Conservation (phyloP, 148 eudicot species). For the Vaccinium darrowii region DNA sequence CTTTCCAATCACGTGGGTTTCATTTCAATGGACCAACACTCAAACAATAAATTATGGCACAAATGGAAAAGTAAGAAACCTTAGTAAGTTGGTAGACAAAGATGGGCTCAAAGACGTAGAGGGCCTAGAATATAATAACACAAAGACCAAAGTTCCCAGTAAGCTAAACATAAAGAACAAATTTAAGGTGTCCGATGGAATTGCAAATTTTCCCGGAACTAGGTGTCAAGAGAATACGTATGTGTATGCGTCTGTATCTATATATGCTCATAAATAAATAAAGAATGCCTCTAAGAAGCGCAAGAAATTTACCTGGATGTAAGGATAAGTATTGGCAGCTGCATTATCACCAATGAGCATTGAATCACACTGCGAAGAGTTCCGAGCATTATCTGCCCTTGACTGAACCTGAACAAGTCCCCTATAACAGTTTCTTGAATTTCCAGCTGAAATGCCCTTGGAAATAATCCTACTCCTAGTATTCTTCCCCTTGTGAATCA, state of each 20-base stretch:
- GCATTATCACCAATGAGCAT: conserved; percentile 93
- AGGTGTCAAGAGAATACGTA: not conserved
- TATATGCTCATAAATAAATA: not conserved
- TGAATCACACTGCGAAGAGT: conserved; percentile 95
- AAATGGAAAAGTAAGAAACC: not conserved
- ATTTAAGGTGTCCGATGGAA: not conserved
- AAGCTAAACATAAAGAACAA: not conserved
- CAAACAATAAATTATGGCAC: not conserved
- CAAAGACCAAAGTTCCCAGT: not conserved
- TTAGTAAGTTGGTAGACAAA: not conserved
- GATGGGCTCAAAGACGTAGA: not conserved
- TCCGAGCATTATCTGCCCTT: conserved; percentile 70
- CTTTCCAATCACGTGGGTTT: not conserved
- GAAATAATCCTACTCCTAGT: conserved; percentile 86
- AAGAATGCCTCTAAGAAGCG: not conserved
- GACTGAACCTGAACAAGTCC: conserved; percentile 91
- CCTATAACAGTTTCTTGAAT: conserved; percentile 81
- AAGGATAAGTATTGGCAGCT: conserved; percentile 94
- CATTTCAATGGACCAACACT: not conserved
- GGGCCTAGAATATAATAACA: not conserved
- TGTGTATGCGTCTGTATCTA: not conserved
- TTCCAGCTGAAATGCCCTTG: conserved; percentile 92
- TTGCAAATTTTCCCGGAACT: not conserved
- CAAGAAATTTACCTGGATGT: conserved; percentile 63
- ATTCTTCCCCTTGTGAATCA: conserved; percentile 97